phyloP scores from a whole-genome alignment of 805 yeast species.

The Candida coleopterorum region DNA sequence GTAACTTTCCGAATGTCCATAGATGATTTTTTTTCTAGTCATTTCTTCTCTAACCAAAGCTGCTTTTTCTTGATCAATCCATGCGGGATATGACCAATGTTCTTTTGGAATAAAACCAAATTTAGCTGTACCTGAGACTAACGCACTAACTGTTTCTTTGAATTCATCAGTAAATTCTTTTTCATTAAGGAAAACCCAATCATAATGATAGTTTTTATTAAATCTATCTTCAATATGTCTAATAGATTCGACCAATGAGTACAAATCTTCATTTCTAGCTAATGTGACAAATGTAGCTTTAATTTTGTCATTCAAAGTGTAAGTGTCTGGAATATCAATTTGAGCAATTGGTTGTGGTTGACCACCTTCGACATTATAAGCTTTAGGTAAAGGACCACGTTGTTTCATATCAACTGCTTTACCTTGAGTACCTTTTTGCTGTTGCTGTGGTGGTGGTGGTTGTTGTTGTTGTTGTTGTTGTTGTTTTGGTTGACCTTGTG shows the following conservation, averaged over 20 bases:
- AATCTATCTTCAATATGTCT: slow-evolving; percentile 83
- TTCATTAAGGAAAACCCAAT: slow-evolving; percentile 92
- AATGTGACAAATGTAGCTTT: slow-evolving; percentile 74
- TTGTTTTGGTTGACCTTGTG: slow-evolving; percentile 1
- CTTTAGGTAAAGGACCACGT: slow-evolving; percentile 9
- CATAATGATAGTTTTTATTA: slow-evolving; percentile 73
- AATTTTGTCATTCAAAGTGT: slow-evolving; percentile 35
- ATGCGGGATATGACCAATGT: slow-evolving; percentile 80
- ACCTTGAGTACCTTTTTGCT: neutral
- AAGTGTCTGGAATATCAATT: slow-evolving; percentile 6
- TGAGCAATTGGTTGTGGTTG: slow-evolving; percentile 8
- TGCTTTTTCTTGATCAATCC: slow-evolving; percentile 74
- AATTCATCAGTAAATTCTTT: slow-evolving; percentile 79
- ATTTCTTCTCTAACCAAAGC: slow-evolving; percentile 53
- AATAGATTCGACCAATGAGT: slow-evolving; percentile 57
- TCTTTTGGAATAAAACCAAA: slow-evolving; percentile 78
- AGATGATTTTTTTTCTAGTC: slow-evolving; percentile 54
- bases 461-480: neutral
- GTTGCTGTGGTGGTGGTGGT: neutral
- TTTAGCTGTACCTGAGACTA: slow-evolving; percentile 69
- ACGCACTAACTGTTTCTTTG: slow-evolving; percentile 55
- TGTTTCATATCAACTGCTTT: neutral
- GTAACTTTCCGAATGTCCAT: slow-evolving; percentile 72
- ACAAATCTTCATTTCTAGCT: slow-evolving; percentile 68
- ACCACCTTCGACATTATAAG: slow-evolving; percentile 3